These are phyloP conservation scores for Gnaphalium uliginosum DNA, from an alignment of 129 eudicot species.

Conservation along the genomic window DNA sequence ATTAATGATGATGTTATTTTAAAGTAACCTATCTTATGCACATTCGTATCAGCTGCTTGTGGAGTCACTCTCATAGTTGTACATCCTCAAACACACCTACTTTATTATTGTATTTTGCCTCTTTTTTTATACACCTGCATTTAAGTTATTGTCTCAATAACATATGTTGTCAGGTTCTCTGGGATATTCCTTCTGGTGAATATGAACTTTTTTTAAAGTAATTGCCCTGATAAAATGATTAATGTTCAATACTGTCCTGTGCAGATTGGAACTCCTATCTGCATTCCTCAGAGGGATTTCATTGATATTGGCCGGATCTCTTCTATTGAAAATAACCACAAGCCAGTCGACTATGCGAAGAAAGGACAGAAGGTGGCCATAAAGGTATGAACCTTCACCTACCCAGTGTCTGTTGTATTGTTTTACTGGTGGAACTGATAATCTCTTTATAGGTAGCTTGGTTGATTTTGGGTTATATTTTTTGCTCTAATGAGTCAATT, in stretches of 20 bases:
- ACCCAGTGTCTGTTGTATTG: not conserved
- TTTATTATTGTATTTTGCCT: not conserved
- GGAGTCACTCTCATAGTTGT: not conserved
- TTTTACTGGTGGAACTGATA: not conserved
- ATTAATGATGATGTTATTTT: not conserved
- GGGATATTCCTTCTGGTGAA: not conserved
- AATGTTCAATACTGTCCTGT: not conserved
- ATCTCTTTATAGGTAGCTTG: not conserved
- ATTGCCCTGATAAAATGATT: not conserved
- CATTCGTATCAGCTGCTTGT: not conserved
- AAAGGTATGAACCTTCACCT: constrained; percentile 55
- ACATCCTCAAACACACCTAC: not conserved
- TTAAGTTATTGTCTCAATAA: not conserved
- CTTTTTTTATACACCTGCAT: not conserved
- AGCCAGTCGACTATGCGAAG: constrained; percentile 85
- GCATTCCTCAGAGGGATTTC: constrained; percentile 76
- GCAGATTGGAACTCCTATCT: constrained; percentile 94
- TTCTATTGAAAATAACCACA: constrained; percentile 92
- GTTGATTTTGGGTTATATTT: not conserved
- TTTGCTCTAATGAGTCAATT: not conserved
- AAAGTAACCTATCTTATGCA: not conserved
- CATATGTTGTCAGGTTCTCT: not conserved
- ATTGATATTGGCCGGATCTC: constrained; percentile 89
- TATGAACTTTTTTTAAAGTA: not conserved
- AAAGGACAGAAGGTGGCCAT: constrained; percentile 94